These are phyloP conservation scores for Macrolepiota dolichaula DNA, from an alignment of 768 basidiomycete species.

Conservation along the genomic window DNA sequence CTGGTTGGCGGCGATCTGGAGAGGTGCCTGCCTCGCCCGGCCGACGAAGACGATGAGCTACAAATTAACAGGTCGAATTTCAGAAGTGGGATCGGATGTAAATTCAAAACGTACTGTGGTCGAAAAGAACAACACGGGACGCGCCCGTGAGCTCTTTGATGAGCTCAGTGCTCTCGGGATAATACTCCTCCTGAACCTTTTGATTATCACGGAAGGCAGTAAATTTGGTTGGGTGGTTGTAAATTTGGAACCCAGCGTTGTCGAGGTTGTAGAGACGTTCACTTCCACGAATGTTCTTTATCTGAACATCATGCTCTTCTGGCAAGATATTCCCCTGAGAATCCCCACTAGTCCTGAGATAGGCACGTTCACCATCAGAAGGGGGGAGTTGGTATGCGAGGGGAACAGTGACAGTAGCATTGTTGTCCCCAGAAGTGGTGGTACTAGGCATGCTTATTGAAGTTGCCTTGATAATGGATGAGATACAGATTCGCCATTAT, in stretches of 20 bases:
- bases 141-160: constrained; percentile 59
- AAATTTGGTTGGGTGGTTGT: constrained; percentile 32
- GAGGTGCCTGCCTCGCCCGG: constrained; percentile 32
- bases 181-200: constrained; percentile 51
- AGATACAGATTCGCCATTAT: too few species aligned
- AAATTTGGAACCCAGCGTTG: constrained; percentile 47
- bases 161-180: constrained; percentile 52
- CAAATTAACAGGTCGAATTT: not conserved
- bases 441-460: not conserved
- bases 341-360: constrained; percentile 13
- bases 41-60: constrained; percentile 42
- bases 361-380: constrained; percentile 25
- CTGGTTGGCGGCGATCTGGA: constrained; percentile 41
- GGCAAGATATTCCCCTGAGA: constrained; percentile 15
- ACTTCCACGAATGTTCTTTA: constrained; percentile 54
- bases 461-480: too few species aligned
- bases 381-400: not conserved
- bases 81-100: not conserved
- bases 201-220: constrained; percentile 33
- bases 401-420: not conserved
- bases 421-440: not conserved
- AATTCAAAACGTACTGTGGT: constrained; percentile 45
- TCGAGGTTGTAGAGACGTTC: constrained; percentile 42
- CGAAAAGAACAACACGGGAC: constrained; percentile 53
- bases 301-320: constrained; percentile 26